Percentiles rank a stretch among this genome's conserved stretches.
These are phyloP conservation scores for Pichia sorboxylosa DNA, from an alignment of 1,139 yeast species.

Conservation along the genomic window DNA sequence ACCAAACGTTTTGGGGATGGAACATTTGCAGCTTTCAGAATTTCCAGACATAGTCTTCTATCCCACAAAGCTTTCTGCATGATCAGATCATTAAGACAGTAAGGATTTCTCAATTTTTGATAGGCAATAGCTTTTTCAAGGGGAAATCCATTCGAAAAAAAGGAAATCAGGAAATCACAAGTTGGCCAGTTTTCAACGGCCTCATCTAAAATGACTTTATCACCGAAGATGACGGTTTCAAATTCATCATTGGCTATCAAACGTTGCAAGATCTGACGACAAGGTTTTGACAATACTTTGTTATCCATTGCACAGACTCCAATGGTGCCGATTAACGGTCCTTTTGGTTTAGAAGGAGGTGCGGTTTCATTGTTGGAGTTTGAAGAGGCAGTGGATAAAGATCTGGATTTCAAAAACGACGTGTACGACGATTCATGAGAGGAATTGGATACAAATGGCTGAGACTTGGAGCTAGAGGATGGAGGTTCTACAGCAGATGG, in stretches of 20 bases:
- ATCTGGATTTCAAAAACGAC: slow-evolving; percentile 21
- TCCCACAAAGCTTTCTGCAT: slow-evolving; percentile 96
- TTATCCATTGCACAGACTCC: slow-evolving; percentile 99
- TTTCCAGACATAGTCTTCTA: slow-evolving; percentile 71
- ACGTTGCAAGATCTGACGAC: slow-evolving; percentile 79
- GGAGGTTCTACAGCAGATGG: not conserved
- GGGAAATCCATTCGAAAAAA: slow-evolving; percentile 94
- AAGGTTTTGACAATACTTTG: slow-evolving; percentile 91
- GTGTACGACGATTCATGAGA: not conserved
- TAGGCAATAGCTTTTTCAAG: slow-evolving; percentile 89
- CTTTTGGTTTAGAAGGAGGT: slow-evolving; percentile 30
- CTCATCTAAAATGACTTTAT: slow-evolving; percentile 91
- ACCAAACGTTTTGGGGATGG: slow-evolving; percentile 84
- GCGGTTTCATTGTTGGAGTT: slow-evolving; percentile 2
- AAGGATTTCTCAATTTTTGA: slow-evolving; percentile 83
- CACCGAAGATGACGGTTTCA: slow-evolving; percentile 94
- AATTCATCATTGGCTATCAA: slow-evolving; percentile 89
- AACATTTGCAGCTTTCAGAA: slow-evolving; percentile 74
- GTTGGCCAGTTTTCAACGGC: slow-evolving; percentile 96
- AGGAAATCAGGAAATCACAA: slow-evolving; percentile 86
- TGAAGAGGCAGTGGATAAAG: slow-evolving; percentile 31
- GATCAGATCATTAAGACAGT: slow-evolving; percentile 73
- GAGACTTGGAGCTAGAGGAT: not conserved
- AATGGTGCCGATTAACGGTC: slow-evolving; percentile 79
- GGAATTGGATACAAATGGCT: not conserved